Evolutionary conservation across 2,329 filamentous ascomycete genomes (phyloP), one percentile per base, ranked within the genome.

Genomic region (Coniochaeta ligniaria): DNA sequence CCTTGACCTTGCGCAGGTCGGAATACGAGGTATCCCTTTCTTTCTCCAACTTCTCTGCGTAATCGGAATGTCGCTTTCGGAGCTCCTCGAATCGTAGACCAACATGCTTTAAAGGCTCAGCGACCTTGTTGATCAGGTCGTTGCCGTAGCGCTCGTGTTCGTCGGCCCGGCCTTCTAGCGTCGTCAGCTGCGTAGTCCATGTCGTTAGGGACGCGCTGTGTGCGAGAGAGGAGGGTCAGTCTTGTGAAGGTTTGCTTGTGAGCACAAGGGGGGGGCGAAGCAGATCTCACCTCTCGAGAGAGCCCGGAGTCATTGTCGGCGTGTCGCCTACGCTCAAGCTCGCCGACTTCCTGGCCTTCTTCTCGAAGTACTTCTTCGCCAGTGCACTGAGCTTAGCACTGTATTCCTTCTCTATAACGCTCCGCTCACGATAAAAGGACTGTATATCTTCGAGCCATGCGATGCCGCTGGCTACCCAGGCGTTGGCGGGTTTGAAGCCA

Each of bases 361-460:
- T 75, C 38, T 99, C 96, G 71, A 92, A 95, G 79, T 97, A 98
- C 74, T 95, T 97, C 80, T 95, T 96, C 60, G 94, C 95, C 58
- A 99, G 80, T 2, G 86, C 87, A 67, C 85, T 90, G 65, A 99
- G 86, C 76, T 94, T 98, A 65, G 89, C 83, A 69, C 91, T 90
- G 74, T 99, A 98, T 74, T 99, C 96, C 77, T 96, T 97, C 78
- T 99, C 95, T 73, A 99, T 96, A 38, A 80, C 86, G 71, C 92
- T 91, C 61, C 96, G 86, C 76, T 99, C 95, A 65, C 95, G 91
- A 80, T 98, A 99, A 80, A 98, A 99, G 71, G 91, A 88, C 74
- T 99, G 92, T 64, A 99, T 91, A 69, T 99, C 95, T 70, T 97
- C 94, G 62, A 99, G 87, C 94, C 94, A 99, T 66, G 85, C 81